Evolutionary conservation across 1,139 yeast species (phyloP).

Genomic region (Arxiozyma slooffiae): DNA sequence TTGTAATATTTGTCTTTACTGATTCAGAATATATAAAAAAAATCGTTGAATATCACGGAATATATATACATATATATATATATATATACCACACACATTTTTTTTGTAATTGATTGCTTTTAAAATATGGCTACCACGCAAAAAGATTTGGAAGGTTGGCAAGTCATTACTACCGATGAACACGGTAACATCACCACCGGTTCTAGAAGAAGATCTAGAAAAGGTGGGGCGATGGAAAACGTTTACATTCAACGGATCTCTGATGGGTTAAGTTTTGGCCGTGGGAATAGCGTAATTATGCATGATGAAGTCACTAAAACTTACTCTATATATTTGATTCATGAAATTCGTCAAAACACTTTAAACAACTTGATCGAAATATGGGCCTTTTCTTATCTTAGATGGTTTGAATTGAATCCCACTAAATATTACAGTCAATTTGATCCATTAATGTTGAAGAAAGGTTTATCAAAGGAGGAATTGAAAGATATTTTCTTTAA

Average conservation of each 20-base stretch:
- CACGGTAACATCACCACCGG: slow-evolving; percentile 19
- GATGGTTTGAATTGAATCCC: slow-evolving; percentile 27
- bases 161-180: slow-evolving; percentile 24
- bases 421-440: slow-evolving; percentile 14
- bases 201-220: slow-evolving; percentile 15
- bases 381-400: slow-evolving; percentile 26
- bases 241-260: slow-evolving; percentile 16
- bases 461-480: slow-evolving; percentile 8
- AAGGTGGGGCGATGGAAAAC: slow-evolving; percentile 15
- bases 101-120: too few relatives aligned
- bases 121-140: slow-evolving; percentile 27
- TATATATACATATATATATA: too few relatives aligned
- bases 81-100: too few relatives aligned
- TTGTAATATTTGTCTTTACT: too few relatives aligned
- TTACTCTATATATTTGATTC: slow-evolving; percentile 24
- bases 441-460: slow-evolving; percentile 11
- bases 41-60: too few relatives aligned
- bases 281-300: slow-evolving; percentile 26
- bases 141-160: slow-evolving; percentile 28
- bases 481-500: slow-evolving; percentile 15
- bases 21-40: too few relatives aligned
- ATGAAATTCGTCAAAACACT: slow-evolving; percentile 27
- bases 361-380: slow-evolving; percentile 24
- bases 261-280: slow-evolving; percentile 21
- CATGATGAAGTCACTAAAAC: slow-evolving; percentile 17